Base-by-base conservation (phyloP, 2,329 filamentous ascomycete species). In the Talaromyces sp. region DNA sequence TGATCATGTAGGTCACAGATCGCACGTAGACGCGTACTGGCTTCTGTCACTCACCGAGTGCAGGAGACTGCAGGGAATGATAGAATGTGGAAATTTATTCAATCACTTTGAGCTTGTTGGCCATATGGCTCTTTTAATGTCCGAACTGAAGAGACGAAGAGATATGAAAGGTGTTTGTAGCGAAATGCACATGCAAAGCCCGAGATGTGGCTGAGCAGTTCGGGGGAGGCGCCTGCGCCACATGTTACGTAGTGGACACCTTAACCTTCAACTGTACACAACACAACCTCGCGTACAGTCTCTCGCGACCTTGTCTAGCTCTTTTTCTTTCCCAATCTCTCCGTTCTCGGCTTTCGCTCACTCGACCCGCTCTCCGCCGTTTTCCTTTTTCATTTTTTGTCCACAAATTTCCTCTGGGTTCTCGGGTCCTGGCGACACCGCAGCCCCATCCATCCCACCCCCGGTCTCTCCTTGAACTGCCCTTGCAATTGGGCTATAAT, bases 341-440 rank as follows among this genome's bases (percentile, higher is more conserved):
- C 30, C 24, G 27, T 13, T n/a, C 22, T 36, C 43, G 43, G 43
- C 43, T 35, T 46, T 46, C 43, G 43, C 43, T 46, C 43, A 24
- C 43, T 46, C 32, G n/a, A 30, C 35, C 13, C 17, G 30, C 19
- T 20, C 14, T 20, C 22, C 43, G 43, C 43, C 43, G 43, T 35
- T 35, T 22, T 29, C 16, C 10, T 36, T 46, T 17, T 30, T 36
- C 35, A 35, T 33, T 35, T 35, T 45, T 29, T 45, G 30, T 45
- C 35, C 30, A 24, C 16, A 32, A n/a, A 36, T 22, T 16, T 45
- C 32, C 2, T 17, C 43, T 46, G 43, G 50, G 52, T 57, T 53
- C 40, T 49, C 55, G 62, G 62, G 60, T 64, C 62, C 62, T 63
- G 61, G 62, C 33, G 62, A 64, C 62, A 52, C 62, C 61, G 57